These are phyloP conservation scores for Ceratocystis eucalypticola DNA, from an alignment of 2,329 filamentous ascomycete genomes.

Conservation along the genomic window DNA sequence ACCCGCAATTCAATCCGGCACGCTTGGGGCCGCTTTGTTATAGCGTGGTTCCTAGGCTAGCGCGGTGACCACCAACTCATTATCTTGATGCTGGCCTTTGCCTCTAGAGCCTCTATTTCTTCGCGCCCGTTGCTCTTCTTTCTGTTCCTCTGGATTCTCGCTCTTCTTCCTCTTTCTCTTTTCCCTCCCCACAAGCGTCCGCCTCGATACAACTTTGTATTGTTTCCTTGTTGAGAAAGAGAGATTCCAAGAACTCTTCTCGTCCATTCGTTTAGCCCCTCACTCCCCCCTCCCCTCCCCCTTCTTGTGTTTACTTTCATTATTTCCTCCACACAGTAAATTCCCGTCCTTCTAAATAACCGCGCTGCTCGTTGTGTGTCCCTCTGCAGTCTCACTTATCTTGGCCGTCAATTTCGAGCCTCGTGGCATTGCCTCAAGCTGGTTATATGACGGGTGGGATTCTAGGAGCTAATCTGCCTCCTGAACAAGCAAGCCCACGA, in stretches of 20 bases:
- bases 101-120: neutral
- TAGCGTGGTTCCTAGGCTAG: neutral
- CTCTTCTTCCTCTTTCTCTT: neutral
- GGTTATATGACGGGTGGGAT: neutral
- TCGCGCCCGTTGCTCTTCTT: neutral
- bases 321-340: neutral
- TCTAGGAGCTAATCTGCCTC: neutral
- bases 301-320: neutral
- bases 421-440: neutral
- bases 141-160: neutral
- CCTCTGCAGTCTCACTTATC: neutral
- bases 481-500: neutral
- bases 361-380: neutral
- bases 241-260: neutral
- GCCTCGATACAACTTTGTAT: neutral
- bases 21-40: neutral
- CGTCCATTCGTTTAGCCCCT: conserved; percentile 11
- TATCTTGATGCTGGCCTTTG: neutral
- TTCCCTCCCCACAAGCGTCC: neutral
- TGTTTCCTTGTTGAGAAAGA: conserved; percentile 4
- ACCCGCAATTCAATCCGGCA: neutral
- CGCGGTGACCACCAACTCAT: neutral
- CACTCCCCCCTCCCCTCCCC: too few species aligned
- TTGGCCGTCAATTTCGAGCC: neutral
- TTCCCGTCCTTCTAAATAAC: neutral